These are phyloP conservation scores for Stereum hirsutum DNA, from an alignment of 1,284 basidiomycete genomes.

Conservation along the genomic window DNA sequence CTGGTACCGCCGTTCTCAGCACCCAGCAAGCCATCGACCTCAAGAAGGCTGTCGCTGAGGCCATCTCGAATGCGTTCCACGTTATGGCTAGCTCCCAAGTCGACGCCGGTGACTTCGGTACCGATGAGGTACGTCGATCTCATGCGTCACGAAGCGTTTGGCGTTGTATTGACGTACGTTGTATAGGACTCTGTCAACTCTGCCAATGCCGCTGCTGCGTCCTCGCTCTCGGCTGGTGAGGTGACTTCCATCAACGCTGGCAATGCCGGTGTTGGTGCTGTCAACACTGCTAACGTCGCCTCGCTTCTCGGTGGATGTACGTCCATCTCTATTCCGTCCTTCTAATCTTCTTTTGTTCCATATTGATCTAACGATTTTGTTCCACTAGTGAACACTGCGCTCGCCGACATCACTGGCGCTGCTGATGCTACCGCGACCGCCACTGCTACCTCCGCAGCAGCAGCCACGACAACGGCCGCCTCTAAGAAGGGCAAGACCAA, in stretches of 20 bases:
- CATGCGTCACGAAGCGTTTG: too few relatives aligned
- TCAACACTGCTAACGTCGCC: not conserved
- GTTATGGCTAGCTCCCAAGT: not conserved
- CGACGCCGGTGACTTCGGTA: not conserved
- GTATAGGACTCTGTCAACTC: not conserved
- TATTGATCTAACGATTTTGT: too few relatives aligned
- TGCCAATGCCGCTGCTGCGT: not conserved
- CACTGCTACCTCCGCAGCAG: not conserved
- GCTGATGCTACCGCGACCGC: not conserved
- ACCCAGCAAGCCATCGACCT: not conserved
- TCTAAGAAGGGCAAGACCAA: not conserved
- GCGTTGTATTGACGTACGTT: too few relatives aligned
- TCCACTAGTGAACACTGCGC: too few relatives aligned
- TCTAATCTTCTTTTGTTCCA: not conserved
- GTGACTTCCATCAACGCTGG: not conserved
- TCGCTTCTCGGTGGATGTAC: not conserved
- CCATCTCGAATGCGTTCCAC: not conserved
- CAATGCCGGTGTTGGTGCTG: not conserved
- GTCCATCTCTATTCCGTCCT: not conserved
- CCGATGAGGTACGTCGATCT: not conserved
- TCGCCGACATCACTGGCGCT: not conserved
- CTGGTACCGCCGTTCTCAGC: not conserved
- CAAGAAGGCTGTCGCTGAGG: not conserved
- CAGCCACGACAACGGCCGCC: not conserved
- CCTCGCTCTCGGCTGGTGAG: not conserved